Conservation (phyloP, 345 rosid genomes). For the Nephelium lappaceum region DNA sequence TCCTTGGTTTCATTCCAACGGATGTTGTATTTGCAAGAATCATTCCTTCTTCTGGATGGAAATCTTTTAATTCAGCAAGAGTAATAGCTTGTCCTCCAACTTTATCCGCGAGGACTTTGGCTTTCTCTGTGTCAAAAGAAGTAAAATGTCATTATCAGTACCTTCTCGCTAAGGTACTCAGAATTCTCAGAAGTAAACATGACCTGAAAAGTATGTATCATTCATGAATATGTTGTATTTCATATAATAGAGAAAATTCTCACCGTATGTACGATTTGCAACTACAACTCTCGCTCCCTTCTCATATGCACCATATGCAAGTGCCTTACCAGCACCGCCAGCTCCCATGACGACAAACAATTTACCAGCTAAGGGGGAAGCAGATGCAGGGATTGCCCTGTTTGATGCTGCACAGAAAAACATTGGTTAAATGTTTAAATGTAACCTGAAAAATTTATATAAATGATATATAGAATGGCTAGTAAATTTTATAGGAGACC, state of each 20-base stretch:
- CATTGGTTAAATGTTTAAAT: not conserved
- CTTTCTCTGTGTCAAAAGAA: constrained; percentile 41
- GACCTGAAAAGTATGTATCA: not conserved
- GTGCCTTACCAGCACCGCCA: constrained; percentile 73
- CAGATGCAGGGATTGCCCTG: constrained; percentile 30
- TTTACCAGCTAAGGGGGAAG: constrained; percentile 63
- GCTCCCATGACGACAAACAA: constrained; percentile 68
- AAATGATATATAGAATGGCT: not conserved
- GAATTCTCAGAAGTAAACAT: not conserved
- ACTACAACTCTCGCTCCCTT: constrained; percentile 67
- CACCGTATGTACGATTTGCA: constrained; percentile 60
- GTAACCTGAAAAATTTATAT: not conserved
- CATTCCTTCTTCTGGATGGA: constrained; percentile 66
- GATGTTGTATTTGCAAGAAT: constrained; percentile 66
- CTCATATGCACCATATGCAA: constrained; percentile 61
- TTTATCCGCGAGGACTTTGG: constrained; percentile 53
- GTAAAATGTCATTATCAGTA: not conserved
- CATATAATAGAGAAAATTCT: constrained; percentile 12
- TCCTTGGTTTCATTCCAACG: constrained; percentile 64
- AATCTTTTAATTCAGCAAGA: constrained; percentile 51
- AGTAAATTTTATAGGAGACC: constrained; percentile 32
- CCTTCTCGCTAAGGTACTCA: not conserved
- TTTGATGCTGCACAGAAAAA: constrained; percentile 38
- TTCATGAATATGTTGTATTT: not conserved
- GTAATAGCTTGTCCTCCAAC: constrained; percentile 57